These are phyloP conservation scores for Kodamaea anthophila DNA, from an alignment of 1,139 yeast genomes.

Conservation along the genomic window DNA sequence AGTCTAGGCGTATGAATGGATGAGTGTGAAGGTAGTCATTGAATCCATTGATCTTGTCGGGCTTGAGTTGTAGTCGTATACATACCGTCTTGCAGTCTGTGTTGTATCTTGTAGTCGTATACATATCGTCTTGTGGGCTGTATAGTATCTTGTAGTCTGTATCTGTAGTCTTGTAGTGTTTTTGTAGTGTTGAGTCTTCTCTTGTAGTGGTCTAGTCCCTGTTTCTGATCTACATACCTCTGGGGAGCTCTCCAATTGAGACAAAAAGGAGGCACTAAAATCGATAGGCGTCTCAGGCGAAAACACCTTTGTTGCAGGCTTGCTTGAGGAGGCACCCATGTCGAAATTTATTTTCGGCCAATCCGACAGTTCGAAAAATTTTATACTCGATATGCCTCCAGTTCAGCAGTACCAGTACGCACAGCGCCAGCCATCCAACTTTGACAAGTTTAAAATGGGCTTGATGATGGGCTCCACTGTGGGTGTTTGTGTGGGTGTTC, in stretches of 20 bases:
- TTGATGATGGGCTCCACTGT: conserved; percentile 94
- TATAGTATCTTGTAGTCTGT: too few species aligned
- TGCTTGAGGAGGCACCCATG: conserved; percentile 55
- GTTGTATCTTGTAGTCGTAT: not conserved
- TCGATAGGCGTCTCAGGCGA: conserved; percentile 72
- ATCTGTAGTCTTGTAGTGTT: too few species aligned
- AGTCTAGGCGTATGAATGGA: too few species aligned
- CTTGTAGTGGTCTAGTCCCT: not conserved
- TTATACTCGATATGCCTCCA: conserved; percentile 59
- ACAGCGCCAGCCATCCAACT: conserved; percentile 79
- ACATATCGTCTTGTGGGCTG: too few species aligned
- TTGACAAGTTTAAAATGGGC: conserved; percentile 98
- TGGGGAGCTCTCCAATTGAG: conserved; percentile 63
- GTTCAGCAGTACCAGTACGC: conserved; percentile 69
- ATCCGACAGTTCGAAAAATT: conserved; percentile 8
- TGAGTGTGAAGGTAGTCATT: too few species aligned
- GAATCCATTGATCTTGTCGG: too few species aligned
- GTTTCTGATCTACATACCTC: conserved; percentile 43
- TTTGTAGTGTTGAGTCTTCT: too few species aligned
- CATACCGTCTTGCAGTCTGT: too few species aligned
- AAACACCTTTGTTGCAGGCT: conserved; percentile 60
- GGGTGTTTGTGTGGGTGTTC: conserved; percentile 91
- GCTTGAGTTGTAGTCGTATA: too few species aligned
- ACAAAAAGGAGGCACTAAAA: conserved; percentile 61
- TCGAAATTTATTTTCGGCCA: conserved; percentile 4